Base-by-base conservation (phyloP, 768 basidiomycete genomes). In the Boletus vermiculosoides region DNA sequence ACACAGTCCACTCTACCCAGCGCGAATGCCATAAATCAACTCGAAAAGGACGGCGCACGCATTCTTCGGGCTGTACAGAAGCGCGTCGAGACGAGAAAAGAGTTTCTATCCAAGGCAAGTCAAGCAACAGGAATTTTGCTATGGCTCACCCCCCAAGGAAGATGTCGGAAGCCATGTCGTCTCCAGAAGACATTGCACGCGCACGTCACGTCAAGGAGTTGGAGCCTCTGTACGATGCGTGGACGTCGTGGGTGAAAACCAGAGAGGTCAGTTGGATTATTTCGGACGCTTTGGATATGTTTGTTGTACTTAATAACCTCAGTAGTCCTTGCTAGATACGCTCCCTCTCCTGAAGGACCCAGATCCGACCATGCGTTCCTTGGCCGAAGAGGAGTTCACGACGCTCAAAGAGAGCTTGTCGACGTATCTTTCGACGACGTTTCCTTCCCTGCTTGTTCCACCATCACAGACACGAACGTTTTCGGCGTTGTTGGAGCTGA, bases 401-500 rank as follows among this genome's bases (percentile, higher is more conserved):
- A 52, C 72, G 4, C 80, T 91, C 46, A 50, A 50, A 23, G 23
- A 25, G 23, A 37, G 18, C 23, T 63, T 69, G 30, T 72, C 63
- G 50, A 48, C 28, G 5, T 61, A 70, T 52, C 65, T 73, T 46
- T 62, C 72, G 8, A 59, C 63, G 2, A 83, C 78, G 0, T 85
- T 95, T 63, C 91, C 93, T 0, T 62, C 79, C 0, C 79, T 94
- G 3, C 83, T 96, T 13, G 49, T 50, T n/a, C 49, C 92, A 0
- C 75, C 84, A 0, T 90, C 90, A 0, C 61, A 79, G 4, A 92
- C 92, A 1, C 74, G 76, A 0, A 71, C 80, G 3, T 76, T 92
- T 16, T 88, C 89, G 11, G 92, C 92, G 3, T 77, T 98, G 49
- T 75, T 99, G 59, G 96, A 98, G 64, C 76, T 98, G 47, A 96